Base-by-base conservation (phyloP, 139 green algal species). In the Chlamydomonas incerta region DNA sequence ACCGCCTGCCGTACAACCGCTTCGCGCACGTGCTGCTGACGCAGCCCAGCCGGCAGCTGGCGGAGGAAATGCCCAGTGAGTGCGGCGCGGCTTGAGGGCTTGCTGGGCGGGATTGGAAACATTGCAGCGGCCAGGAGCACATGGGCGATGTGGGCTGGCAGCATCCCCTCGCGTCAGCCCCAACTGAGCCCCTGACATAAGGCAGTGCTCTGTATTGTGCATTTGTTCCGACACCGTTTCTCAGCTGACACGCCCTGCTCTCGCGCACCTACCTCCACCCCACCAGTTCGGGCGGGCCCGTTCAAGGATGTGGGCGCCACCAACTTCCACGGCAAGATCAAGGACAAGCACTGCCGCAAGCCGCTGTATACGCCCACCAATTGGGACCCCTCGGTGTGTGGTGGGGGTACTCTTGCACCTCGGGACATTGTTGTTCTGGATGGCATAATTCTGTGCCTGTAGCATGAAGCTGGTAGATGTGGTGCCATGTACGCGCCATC, bases 321-420 rank as follows among this genome's bases (percentile, higher is more conserved):
- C 37, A 87, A 95, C 80, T 95, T 95, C 85, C 58, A 90, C 62
- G 93, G 93, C 81, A 96, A 95, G 90, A 94, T 96, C 79, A 84
- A 92, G 29, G 95, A 96, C 90, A 86, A 76, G 47, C 85, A 90
- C 63, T 96, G 94, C 88, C 85, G 88, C 63, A 96, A 95, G 86
- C 90, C 93, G 37, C 93, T 97, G 34, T 95, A 90, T 79, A 92
- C 90, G 35, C 91, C 92, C 35, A 91, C 87, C 47, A 73, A 90
- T 60, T 96, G 92, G 92, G 90, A 95, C 85, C 91, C 91, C 50
- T 70, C 75, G 26, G 81, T 95, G 65, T 0, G 41, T 55, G 5
- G 63, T 15, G 63, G 29, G 63, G n/a, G 52, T 24, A 8, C n/a
- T 29, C 31, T 50, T 50, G 41, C 6, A 13, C 41, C 41, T 50